These are phyloP conservation scores for Lecanicillium sp. DNA, from an alignment of 2,329 filamentous ascomycete species.

Conservation along the genomic window DNA sequence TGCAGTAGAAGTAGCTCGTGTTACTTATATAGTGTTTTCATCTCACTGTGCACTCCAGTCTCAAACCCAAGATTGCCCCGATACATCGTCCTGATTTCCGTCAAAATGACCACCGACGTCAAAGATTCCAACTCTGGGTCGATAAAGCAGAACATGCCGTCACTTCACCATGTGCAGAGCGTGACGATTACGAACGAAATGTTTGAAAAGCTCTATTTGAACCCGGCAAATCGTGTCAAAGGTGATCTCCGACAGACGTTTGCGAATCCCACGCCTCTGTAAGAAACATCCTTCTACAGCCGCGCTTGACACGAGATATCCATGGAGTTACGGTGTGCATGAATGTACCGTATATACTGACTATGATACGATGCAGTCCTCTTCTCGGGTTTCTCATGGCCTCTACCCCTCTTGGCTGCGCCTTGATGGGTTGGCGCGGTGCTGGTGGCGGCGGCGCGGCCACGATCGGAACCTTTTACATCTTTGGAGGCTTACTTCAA, in stretches of 20 bases:
- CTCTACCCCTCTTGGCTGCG: conserved; percentile 19
- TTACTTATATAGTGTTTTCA: not conserved
- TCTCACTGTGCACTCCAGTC: not conserved
- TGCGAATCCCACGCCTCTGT: conserved; percentile 5
- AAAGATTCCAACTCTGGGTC: not conserved
- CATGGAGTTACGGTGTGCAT: too few species aligned
- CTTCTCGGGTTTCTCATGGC: conserved; percentile 5
- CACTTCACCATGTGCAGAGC: conserved; percentile 1
- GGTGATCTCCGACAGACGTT: not conserved
- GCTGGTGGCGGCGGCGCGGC: conserved; percentile 37
- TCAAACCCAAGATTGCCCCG: too few species aligned
- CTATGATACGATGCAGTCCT: not conserved
- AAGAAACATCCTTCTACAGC: not conserved
- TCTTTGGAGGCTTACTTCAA: conserved; percentile 42
- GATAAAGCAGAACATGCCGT: not conserved
- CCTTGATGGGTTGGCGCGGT: conserved; percentile 43
- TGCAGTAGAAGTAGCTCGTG: not conserved
- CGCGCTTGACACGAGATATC: not conserved
- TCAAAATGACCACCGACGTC: not conserved
- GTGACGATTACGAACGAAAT: not conserved
- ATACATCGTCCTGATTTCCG: too few species aligned
- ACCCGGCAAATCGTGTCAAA: not conserved
- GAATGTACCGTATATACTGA: too few species aligned
- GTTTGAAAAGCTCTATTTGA: not conserved
- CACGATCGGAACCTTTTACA: conserved; percentile 36